Evolutionary conservation across 2,329 filamentous ascomycete species (phyloP), one percentile per base, ranked within the genome.

Genomic region (Leptodontidium sp.): DNA sequence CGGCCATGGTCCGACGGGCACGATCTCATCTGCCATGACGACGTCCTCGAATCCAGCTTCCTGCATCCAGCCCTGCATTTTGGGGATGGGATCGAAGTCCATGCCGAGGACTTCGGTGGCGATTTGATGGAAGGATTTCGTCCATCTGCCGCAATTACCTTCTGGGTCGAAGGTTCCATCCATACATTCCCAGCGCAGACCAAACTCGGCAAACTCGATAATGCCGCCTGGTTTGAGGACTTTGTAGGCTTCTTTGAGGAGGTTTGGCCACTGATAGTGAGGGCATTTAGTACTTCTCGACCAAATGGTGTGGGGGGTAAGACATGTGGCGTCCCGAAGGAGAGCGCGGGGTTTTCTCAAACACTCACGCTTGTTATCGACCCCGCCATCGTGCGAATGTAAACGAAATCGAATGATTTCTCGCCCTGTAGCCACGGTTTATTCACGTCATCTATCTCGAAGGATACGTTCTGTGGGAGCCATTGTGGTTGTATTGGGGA

Each of bases 401-500:
- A 87, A 70, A 90, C 84, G 73, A 84, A 87, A 78, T 90, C 87
- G 72, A 88, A 85, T 65, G 83, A 78, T 70, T 87, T 84, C 15
- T 75, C 70, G 7, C 68, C 65, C 65, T 78, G 78, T 75, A 82
- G 77, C 80, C 80, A 81, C 29, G 77, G 73, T n/a, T 85, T 81
- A 73, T 88, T 86, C 50, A 86, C 85, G 74, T 91, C 88, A 74
- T 91, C 88, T 57, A 91, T 84, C 61, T 89, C 82, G 73, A 91
- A 91, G 61, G 84, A 82, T 70, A 88, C 86, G 73, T 91, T 91
- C 35, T 82, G 80, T 0, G 88, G 87, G 5, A 89, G 83, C 69
- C 62, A 71, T 26, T 53, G 81, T 3, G 89, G 88, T 75, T 91
- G 89, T 29, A 91, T 88, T 1, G 89, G 88, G 0, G 88, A 90